Percentiles rank a stretch among this genome's conserved stretches.
These are phyloP conservation scores for Fraxinus excelsior DNA, from an alignment of 257 asterid species.

Conservation along the genomic window DNA sequence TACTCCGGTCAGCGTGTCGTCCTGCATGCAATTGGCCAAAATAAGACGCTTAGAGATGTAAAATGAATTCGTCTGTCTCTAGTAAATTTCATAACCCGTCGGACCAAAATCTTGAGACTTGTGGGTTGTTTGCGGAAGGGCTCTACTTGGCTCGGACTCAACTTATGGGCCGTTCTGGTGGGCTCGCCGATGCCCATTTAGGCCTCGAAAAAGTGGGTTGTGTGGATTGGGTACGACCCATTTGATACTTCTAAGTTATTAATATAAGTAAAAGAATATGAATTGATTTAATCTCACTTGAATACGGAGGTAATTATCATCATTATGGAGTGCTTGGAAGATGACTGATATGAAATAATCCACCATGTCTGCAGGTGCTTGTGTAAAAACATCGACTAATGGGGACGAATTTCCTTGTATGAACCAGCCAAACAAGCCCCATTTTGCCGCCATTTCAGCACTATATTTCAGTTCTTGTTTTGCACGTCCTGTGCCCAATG, in stretches of 20 bases:
- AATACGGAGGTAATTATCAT: constrained; percentile 56
- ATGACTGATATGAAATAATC: constrained; percentile 41
- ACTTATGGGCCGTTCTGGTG: background rate
- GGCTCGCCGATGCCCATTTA: too few species aligned
- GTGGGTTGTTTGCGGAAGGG: too few species aligned
- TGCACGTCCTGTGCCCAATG: constrained; percentile 55
- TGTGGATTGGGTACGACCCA: too few species aligned
- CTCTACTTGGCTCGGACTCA: too few species aligned
- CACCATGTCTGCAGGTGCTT: constrained; percentile 47
- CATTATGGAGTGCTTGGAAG: constrained; percentile 38
- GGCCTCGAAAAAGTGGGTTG: too few species aligned
- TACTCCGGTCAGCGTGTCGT: constrained; percentile 38
- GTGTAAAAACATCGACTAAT: constrained; percentile 44
- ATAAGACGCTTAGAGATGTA: background rate
- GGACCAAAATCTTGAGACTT: too few species aligned
- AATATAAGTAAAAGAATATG: background rate
- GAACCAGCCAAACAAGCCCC: constrained; percentile 62
- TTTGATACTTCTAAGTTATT: too few species aligned
- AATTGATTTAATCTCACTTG: constrained; percentile 33
- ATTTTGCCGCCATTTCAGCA: constrained; percentile 44
- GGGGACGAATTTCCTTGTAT: constrained; percentile 44
- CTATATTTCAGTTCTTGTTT: constrained; percentile 42
- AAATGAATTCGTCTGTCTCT: background rate
- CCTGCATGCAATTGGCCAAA: constrained; percentile 30
- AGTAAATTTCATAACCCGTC: too few species aligned